These are phyloP conservation scores for Abrus pulchellus DNA, from an alignment of 306 rosid species.

Conservation along the genomic window DNA sequence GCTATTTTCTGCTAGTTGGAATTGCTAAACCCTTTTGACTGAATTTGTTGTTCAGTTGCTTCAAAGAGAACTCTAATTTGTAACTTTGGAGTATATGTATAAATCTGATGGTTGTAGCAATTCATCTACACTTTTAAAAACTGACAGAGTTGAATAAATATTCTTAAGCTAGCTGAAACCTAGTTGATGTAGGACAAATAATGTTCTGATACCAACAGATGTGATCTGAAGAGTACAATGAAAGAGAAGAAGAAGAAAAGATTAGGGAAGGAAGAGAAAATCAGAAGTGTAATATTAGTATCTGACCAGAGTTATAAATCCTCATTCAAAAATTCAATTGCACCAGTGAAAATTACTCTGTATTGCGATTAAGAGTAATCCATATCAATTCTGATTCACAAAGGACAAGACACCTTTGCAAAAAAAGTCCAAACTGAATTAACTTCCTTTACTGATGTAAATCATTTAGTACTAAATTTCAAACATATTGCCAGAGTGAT, in stretches of 20 bases:
- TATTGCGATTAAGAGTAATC: neutral
- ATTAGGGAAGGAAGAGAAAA: constrained; percentile 1
- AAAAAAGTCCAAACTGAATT: neutral
- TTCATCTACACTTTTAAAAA: constrained; percentile 1
- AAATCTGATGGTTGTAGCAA: neutral
- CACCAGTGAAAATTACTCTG: neutral
- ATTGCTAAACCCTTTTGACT: neutral
- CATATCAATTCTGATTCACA: constrained; percentile 7
- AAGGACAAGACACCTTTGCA: neutral
- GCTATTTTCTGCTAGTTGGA: constrained; percentile 1
- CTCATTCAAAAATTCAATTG: neutral
- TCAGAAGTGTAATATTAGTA: neutral
- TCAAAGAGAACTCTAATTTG: neutral
- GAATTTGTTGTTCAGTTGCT: neutral
- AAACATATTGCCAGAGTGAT: neutral
- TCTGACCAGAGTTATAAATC: constrained; percentile 9
- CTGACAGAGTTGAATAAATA: constrained; percentile 10
- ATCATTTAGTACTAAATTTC: neutral
- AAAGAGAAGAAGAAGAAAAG: neutral
- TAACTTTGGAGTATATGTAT: neutral
- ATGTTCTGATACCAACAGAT: neutral
- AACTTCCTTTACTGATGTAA: neutral
- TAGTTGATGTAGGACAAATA: constrained; percentile 24
- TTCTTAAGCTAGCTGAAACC: constrained; percentile 1
- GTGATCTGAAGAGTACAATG: constrained; percentile 1